Evolutionary conservation across 2,329 filamentous ascomycete species (phyloP), one percentile per base, ranked within the genome.

Genomic region (Colletotrichum acutatum): DNA sequence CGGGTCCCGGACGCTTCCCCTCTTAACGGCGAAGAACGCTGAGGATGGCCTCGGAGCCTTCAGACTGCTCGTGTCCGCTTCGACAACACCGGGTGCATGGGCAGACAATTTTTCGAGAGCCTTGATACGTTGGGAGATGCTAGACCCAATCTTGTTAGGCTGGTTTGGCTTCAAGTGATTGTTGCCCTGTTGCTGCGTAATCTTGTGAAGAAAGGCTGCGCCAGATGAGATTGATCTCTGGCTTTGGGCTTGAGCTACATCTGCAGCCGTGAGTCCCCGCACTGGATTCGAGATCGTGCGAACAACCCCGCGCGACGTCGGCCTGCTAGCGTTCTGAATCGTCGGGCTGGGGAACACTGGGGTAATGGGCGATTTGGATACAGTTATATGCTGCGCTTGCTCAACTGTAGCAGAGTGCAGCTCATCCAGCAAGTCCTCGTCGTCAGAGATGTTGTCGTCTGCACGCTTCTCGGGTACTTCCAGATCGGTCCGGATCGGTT

Each of bases 111-210:
- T 95, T 80, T 98, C 94, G 66, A 99, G 86, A 7, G 95, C 95
- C 82, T 98, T 97, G 81, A 98, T 98, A 54, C 97, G 92, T 81
- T 96, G 94, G 3, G 96, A 97, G 74, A 99, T 98, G 76, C 94
- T 95, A 9, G 94, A 95, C 8, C 95, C 95, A 28, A 98, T 90
- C 78, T 94, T 97, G 76, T 92, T 88, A 42, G 71, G 71, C 80
- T 95, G 97, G 80, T 94, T 95, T 4, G 90, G 86, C 59, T 88
- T 84, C 62, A 92, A 79, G 64, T 88, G 87, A n/a, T 72, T 66
- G 16, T 88, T 80, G 16, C 82, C 82, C 34, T 85, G 82, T 76
- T 90, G 89, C 74, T 88, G 89, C 8, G 84, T 85, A 60, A 89
- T 83, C 72, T 85, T 89, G 76, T 89, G 88, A 68, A 90, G 77